Base-by-base conservation (phyloP, 164 flowering plant species). In the Annona cherimola region DNA sequence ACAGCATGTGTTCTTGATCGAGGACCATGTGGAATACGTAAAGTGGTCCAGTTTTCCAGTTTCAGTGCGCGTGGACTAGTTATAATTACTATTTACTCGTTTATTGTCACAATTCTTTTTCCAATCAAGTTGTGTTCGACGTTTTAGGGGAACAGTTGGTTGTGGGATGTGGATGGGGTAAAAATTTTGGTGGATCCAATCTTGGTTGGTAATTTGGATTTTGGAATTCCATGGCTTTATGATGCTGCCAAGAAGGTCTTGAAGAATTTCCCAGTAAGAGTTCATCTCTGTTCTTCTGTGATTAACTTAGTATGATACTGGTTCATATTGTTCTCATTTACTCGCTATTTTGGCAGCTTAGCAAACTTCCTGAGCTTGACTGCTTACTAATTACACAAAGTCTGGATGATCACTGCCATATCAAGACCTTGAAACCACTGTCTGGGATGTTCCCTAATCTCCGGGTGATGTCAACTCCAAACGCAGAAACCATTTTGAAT, bases 371-470 rank as follows among this genome's bases (percentile, higher is more conserved):
- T 71, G 89, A 87, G 74, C 66, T 90, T 3, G 91, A 91, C 74
- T 88, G 90, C 81, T 78, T 94, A 45, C 75, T 94, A 67, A 94
- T 94, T 66, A 94, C 96, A 18, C 97, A 94, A 90, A 92, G 96
- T 82, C 94, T 94, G 69, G 99, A 94, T 79, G 99, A 94, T 82
- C 99, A 94, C 73, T 94, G 99, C 77, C 97, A 94, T 79, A 77
- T 88, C 85, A 90, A 85, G 80, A 94, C 99, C 60, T 83, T 90
- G 75, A 84, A 79, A 81, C 99, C 97, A 16, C 87, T 92, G 9
- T 88, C 97, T 19, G 45, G 79, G 71, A 87, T 74, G 82, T 76
- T 73, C 59, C 92, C 90, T 3, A 74, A 86, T 80, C 76, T 92
- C n/a, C 84, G 73, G 74, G 98, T 92, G 39, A 80, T 95, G 73